Evolutionary conservation across 2,329 filamentous ascomycete species (phyloP).

Genomic region (Biscogniauxia sp.): DNA sequence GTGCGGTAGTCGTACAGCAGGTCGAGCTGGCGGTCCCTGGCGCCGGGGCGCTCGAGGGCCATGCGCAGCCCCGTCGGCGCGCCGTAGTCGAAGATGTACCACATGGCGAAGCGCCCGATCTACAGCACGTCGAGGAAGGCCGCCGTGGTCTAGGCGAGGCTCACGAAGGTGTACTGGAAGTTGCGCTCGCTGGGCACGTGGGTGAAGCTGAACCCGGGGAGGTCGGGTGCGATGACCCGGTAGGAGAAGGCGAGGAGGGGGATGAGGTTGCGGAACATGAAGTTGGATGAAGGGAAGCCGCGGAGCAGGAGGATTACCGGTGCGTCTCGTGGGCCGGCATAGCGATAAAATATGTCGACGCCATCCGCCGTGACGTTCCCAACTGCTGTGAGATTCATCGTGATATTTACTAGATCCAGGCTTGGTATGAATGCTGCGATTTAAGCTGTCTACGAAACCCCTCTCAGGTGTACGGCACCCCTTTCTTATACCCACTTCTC

Average conservation of each 20-base stretch:
- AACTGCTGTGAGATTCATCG: not conserved
- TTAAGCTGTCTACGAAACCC: no score
- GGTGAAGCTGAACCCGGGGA: conserved; percentile 61
- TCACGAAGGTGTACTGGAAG: conserved; percentile 55
- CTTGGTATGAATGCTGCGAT: no score
- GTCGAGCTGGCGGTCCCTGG: conserved; percentile 53
- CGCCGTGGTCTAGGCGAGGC: conserved; percentile 45
- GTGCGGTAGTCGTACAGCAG: conserved; percentile 54
- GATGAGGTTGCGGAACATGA: conserved; percentile 44
- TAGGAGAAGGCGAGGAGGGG: conserved; percentile 39
- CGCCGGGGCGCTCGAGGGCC: conserved; percentile 49
- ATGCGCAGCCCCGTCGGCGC: conserved; percentile 54
- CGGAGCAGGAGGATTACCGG: conserved; percentile 43
- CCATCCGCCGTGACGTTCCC: conserved; percentile 32
- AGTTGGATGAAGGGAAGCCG: conserved; percentile 44
- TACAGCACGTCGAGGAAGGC: conserved; percentile 48
- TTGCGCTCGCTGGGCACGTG: conserved; percentile 36
- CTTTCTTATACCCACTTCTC: no score
- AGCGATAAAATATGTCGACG: conserved; percentile 41
- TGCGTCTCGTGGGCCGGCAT: conserved; percentile 29
- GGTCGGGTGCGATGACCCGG: conserved; percentile 52
- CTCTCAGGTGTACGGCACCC: no score
- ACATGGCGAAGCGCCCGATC: conserved; percentile 50
- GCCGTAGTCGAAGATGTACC: conserved; percentile 65
- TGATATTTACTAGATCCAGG: no score